Percentiles rank a stretch among this genome's conserved stretches.
These are phyloP conservation scores for Lichtheimia corymbifera DNA, from an alignment of 371 early-diverging fungal genomes.

Conservation along the genomic window DNA sequence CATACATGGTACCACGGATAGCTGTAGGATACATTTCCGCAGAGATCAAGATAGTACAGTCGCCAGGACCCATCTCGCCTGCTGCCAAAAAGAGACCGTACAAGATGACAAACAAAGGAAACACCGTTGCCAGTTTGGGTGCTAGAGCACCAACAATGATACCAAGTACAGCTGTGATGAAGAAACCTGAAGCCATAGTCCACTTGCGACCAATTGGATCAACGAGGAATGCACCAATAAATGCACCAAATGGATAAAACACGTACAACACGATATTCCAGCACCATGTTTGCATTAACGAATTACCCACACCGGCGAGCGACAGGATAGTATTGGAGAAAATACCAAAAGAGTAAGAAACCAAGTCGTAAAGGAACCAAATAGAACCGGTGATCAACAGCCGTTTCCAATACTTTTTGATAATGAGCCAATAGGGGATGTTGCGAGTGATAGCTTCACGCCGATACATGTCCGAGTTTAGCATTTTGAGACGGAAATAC, in stretches of 20 bases:
- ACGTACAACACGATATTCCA: constrained; percentile 58
- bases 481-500: constrained; percentile 60
- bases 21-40: constrained; percentile 62
- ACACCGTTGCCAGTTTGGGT: constrained; percentile 36
- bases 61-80: constrained; percentile 63
- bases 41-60: constrained; percentile 50
- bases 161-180: constrained; percentile 50
- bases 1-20: constrained; percentile 59
- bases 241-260: constrained; percentile 56
- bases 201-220: constrained; percentile 54
- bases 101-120: constrained; percentile 56
- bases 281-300: constrained; percentile 28
- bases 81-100: constrained; percentile 60
- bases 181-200: constrained; percentile 56
- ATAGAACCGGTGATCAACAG: constrained; percentile 55
- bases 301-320: constrained; percentile 23
- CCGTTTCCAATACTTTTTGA: constrained; percentile 47
- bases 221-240: constrained; percentile 48
- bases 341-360: constrained; percentile 57
- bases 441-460: constrained; percentile 51
- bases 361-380: constrained; percentile 68
- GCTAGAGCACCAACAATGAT: constrained; percentile 50
- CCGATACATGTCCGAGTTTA: constrained; percentile 48
- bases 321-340: constrained; percentile 42
- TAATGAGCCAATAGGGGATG: constrained; percentile 55